These are phyloP conservation scores for Debaryomyces coudertii DNA, from an alignment of 1,139 yeast species.

Conservation along the genomic window DNA sequence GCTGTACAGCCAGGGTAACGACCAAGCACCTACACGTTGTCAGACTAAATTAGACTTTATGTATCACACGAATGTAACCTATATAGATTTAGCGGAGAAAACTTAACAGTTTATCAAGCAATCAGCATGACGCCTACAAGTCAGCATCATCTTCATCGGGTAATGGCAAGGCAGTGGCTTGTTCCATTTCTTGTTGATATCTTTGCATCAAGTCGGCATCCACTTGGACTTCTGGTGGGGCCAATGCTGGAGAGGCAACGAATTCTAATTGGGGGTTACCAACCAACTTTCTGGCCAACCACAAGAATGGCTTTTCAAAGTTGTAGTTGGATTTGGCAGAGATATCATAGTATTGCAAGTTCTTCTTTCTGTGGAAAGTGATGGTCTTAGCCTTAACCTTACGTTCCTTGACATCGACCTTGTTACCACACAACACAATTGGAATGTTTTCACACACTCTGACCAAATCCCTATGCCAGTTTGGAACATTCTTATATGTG, in stretches of 20 bases:
- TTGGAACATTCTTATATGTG: slow-evolving; percentile 99
- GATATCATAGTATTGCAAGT: slow-evolving; percentile 98
- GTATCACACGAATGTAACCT: slow-evolving; percentile 6
- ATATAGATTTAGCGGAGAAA: slow-evolving; percentile 1
- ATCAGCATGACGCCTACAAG: slow-evolving; percentile 53
- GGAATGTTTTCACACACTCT: slow-evolving; percentile 99
- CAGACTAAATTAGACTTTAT: slow-evolving; percentile 5
- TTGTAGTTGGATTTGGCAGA: slow-evolving; percentile 99
- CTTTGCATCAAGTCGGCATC: slow-evolving; percentile 95
- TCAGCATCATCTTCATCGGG: slow-evolving; percentile 99
- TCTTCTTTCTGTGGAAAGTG: slow-evolving; percentile 99
- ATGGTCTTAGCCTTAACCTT: slow-evolving; percentile 99
- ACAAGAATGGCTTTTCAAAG: slow-evolving; percentile 99
- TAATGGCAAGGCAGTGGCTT: slow-evolving; percentile 98
- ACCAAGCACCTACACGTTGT: neutral
- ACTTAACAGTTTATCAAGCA: slow-evolving; percentile 2
- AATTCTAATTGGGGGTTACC: slow-evolving; percentile 98
- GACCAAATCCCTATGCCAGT: slow-evolving; percentile 99
- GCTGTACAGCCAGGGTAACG: neutral
- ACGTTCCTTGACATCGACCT: slow-evolving; percentile 99
- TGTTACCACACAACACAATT: slow-evolving; percentile 98
- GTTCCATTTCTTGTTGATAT: slow-evolving; percentile 99
- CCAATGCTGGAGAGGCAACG: slow-evolving; percentile 98
- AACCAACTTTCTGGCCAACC: slow-evolving; percentile 99
- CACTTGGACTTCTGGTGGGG: slow-evolving; percentile 99